Percentiles rank a stretch among this genome's conserved stretches.
Evolutionary conservation across 768 basidiomycete genomes (phyloP).

Genomic region (Rhodotorula kratochvilovae): DNA sequence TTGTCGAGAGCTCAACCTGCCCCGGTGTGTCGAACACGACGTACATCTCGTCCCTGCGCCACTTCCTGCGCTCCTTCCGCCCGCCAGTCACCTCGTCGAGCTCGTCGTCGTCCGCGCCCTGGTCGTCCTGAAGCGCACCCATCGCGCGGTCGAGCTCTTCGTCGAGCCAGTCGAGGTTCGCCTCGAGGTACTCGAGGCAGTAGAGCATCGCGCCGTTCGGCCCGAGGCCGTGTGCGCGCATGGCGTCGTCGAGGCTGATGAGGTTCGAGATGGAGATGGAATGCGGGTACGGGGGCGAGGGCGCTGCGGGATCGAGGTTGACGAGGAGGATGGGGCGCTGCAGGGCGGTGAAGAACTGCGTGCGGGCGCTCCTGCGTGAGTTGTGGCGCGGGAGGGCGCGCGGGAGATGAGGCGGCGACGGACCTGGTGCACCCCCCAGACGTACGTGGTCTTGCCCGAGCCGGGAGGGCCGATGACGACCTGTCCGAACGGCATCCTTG

Average conservation of each 20-base stretch:
- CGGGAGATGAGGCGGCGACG: conserved; percentile 9
- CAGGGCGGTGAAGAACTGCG: conserved; percentile 72
- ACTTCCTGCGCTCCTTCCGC: conserved; percentile 46
- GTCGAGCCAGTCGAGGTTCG: conserved; percentile 71
- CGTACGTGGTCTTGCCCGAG: conserved; percentile 52
- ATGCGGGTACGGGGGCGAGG: conserved; percentile 83
- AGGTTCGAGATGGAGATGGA: conserved; percentile 76
- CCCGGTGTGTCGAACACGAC: conserved; percentile 93
- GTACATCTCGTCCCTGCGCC: conserved; percentile 68
- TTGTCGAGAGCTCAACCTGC: conserved; percentile 95
- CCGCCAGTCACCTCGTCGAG: conserved; percentile 48
- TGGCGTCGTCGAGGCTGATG: conserved; percentile 79
- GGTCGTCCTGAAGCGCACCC: conserved; percentile 61
- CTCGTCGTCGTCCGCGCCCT: conserved; percentile 62
- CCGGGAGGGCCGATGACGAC: conserved; percentile 51
- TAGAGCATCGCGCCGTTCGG: conserved; percentile 96
- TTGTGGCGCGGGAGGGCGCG: not conserved
- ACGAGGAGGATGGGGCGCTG: conserved; percentile 79
- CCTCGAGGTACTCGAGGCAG: conserved; percentile 93
- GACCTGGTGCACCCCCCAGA: conserved; percentile 51
- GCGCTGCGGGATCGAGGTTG: conserved; percentile 94
- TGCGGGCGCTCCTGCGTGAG: not conserved
- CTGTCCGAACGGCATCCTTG: conserved; percentile 40
- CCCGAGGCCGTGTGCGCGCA: conserved; percentile 76
- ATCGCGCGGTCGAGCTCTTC: conserved; percentile 60